Percentiles rank a stretch among this genome's conserved stretches.
Evolutionary conservation across 306 rosid species (phyloP).

Genomic region (Prinsepia uniflora): DNA sequence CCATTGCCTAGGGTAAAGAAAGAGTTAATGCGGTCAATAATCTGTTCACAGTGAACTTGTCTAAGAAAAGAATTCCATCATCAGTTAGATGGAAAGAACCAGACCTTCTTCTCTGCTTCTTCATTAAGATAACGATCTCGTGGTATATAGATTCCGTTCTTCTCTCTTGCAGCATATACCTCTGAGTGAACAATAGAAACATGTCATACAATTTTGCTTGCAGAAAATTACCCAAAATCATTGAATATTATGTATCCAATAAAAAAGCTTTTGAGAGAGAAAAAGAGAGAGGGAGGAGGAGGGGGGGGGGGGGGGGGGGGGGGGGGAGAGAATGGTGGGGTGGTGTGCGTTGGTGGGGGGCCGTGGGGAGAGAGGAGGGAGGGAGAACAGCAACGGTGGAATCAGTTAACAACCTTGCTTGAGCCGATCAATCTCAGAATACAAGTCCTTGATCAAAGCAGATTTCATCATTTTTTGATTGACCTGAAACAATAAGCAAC

Average conservation of each 20-base stretch:
- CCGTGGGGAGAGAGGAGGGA: slow-evolving; percentile 10
- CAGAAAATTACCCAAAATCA: slow-evolving; percentile 2
- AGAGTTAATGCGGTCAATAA: slow-evolving; percentile 14
- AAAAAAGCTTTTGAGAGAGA: neutral
- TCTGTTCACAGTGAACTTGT: slow-evolving; percentile 11
- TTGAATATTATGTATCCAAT: neutral
- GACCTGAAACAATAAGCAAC: slow-evolving; percentile 49
- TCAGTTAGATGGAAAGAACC: slow-evolving; percentile 8
- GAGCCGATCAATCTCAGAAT: slow-evolving; percentile 89
- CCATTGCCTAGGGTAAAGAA: slow-evolving; percentile 67
- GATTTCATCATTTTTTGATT: slow-evolving; percentile 99
- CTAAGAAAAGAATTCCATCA: neutral
- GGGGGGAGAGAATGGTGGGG: too few relatives aligned
- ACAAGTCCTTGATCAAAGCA: slow-evolving; percentile 93
- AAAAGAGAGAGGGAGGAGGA: too few relatives aligned
- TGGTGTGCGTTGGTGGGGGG: too few relatives aligned
- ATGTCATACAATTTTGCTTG: slow-evolving; percentile 13
- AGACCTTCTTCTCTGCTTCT: slow-evolving; percentile 97
- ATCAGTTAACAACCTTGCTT: slow-evolving; percentile 73
- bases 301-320: slow-evolving; percentile 2
- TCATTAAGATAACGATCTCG: slow-evolving; percentile 96
- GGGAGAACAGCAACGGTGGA: slow-evolving; percentile 14
- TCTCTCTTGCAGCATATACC: slow-evolving; percentile 99
- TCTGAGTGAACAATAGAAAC: slow-evolving; percentile 37
- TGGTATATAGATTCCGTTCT: slow-evolving; percentile 97